These are phyloP conservation scores for Mrakia gelida DNA, from an alignment of 768 basidiomycete genomes.

Conservation along the genomic window DNA sequence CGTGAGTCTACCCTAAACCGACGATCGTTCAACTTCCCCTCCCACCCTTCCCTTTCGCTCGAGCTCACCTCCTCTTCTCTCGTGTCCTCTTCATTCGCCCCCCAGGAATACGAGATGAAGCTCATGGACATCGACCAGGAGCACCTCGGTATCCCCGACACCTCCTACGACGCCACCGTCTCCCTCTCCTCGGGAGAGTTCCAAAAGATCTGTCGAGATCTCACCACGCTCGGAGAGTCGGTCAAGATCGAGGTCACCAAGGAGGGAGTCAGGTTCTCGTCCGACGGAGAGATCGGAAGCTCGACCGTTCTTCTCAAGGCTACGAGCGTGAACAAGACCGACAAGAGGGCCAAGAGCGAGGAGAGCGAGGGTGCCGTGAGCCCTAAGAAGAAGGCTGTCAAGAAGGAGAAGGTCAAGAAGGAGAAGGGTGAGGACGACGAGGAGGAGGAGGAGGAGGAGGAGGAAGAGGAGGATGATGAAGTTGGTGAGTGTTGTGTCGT, in stretches of 20 bases:
- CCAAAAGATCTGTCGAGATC: slow-evolving; percentile 84
- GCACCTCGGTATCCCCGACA: slow-evolving; percentile 90
- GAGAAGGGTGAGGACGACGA: too few relatives aligned
- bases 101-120: slow-evolving; percentile 89
- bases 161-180: slow-evolving; percentile 90
- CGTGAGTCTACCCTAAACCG: neutral
- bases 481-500: too few relatives aligned
- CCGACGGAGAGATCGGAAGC: slow-evolving; percentile 91
- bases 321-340: slow-evolving; percentile 48
- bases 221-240: slow-evolving; percentile 82
- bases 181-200: slow-evolving; percentile 84
- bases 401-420: neutral
- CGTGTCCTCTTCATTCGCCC: neutral
- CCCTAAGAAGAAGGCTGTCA: neutral
- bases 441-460: too few relatives aligned
- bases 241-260: slow-evolving; percentile 94
- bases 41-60: neutral
- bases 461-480: too few relatives aligned
- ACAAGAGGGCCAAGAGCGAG: slow-evolving; percentile 27
- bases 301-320: slow-evolving; percentile 73
- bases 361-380: slow-evolving; percentile 49
- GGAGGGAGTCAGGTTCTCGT: slow-evolving; percentile 87
- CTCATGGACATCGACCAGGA: slow-evolving; percentile 99
- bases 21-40: neutral
- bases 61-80: slow-evolving; percentile 7